These are phyloP conservation scores for Fusarium nelsonii DNA, from an alignment of 2,329 filamentous ascomycete species.

Conservation along the genomic window DNA sequence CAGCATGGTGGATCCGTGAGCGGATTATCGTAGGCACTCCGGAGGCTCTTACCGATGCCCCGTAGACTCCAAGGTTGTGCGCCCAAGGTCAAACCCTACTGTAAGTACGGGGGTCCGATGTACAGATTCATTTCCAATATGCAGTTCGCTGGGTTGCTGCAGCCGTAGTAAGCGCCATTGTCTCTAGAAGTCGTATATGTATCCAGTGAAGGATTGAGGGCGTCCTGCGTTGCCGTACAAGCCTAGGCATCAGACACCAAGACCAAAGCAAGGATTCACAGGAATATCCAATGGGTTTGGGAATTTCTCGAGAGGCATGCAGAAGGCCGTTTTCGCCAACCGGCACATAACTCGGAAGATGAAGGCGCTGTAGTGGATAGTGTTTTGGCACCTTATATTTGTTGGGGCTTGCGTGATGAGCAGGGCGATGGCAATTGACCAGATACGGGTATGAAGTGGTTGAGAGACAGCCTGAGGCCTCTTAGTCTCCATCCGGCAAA, in stretches of 20 bases:
- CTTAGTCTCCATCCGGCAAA: background rate
- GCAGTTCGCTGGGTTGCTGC: constrained; percentile 21
- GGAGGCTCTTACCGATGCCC: constrained; percentile 17
- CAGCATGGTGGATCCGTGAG: constrained; percentile 6
- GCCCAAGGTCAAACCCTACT: constrained; percentile 23
- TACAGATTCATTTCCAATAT: constrained; percentile 4
- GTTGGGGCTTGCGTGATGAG: background rate
- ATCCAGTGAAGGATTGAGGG: constrained; percentile 2
- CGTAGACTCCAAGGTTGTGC: constrained; percentile 8
- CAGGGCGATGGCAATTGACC: background rate
- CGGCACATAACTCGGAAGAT: constrained; percentile 16
- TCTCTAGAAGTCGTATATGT: constrained; percentile 16
- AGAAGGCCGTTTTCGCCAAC: constrained; percentile 26
- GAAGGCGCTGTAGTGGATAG: constrained; percentile 24
- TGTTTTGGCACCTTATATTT: constrained; percentile 9
- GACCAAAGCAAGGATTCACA: constrained; percentile 9
- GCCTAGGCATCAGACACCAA: background rate
- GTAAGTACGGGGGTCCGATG: constrained; percentile 2
- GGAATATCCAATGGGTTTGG: constrained; percentile 5
- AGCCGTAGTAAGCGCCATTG: constrained; percentile 30
- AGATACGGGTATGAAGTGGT: background rate
- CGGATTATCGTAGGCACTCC: constrained; percentile 10
- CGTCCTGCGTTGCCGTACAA: constrained; percentile 1
- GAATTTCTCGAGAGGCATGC: constrained; percentile 18
- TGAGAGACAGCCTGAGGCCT: constrained; percentile 5